Evolutionary conservation across 768 basidiomycete genomes (phyloP).

Genomic region (Cystobasidium tubakii): DNA sequence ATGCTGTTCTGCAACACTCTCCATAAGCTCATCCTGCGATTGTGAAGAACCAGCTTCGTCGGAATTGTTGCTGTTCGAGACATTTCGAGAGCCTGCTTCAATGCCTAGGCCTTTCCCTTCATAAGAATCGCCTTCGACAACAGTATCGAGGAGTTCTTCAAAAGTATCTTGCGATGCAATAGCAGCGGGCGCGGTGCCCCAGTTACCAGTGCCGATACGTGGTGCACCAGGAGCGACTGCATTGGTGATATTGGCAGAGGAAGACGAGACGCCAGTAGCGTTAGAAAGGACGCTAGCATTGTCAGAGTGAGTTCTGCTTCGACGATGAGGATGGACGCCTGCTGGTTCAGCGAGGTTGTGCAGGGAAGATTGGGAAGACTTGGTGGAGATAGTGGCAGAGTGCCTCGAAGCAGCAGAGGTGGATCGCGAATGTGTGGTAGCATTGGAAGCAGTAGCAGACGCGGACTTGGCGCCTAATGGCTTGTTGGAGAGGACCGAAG

Average conservation of each 20-base stretch:
- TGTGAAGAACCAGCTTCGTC: not conserved
- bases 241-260: not conserved
- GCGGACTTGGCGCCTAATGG: constrained; percentile 22
- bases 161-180: not conserved
- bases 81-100: not conserved
- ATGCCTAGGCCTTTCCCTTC: constrained; percentile 26
- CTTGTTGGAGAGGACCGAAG: constrained; percentile 13
- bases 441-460: not conserved
- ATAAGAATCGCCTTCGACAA: constrained; percentile 37
- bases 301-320: not conserved
- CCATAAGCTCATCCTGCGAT: constrained; percentile 20
- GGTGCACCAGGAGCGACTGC: constrained; percentile 13
- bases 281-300: constrained; percentile 6
- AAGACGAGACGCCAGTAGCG: not conserved
- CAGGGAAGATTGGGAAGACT: constrained; percentile 27
- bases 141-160: constrained; percentile 37
- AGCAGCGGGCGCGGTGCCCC: not conserved
- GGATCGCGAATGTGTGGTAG: constrained; percentile 19
- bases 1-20: not conserved
- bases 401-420: constrained; percentile 25
- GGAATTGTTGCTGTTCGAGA: not conserved
- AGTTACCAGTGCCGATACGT: constrained; percentile 21
- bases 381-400: constrained; percentile 31
- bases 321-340: not conserved
- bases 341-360: constrained; percentile 6